Percentiles rank a stretch among this genome's conserved stretches.
Conservation (phyloP, 192 early-diverging fungal genomes). For the Backusella westeae region DNA sequence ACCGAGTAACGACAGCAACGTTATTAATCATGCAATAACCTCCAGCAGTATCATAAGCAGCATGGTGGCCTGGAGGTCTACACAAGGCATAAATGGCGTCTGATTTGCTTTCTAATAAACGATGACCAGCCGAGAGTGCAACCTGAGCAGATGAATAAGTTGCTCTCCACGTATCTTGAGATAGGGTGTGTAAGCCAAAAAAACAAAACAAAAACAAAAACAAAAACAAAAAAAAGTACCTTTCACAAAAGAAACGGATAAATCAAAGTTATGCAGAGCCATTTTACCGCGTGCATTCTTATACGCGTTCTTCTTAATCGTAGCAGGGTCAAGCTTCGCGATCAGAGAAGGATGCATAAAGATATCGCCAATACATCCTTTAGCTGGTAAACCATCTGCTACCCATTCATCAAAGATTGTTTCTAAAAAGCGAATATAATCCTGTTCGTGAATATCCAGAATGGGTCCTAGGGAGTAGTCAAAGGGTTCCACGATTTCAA, state of each 20-base stretch:
- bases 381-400: not conserved
- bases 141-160: constrained; percentile 64
- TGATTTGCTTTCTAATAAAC: constrained; percentile 44
- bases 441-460: constrained; percentile 50
- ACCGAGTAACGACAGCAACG: constrained; percentile 45
- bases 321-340: not conserved
- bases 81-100: constrained; percentile 52
- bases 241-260: constrained; percentile 14
- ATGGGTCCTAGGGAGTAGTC: constrained; percentile 61
- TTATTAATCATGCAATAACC: constrained; percentile 59
- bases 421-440: constrained; percentile 59
- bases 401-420: constrained; percentile 59
- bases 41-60: constrained; percentile 47
- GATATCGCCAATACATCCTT: not conserved
- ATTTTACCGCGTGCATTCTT: not conserved
- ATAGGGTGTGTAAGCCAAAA: constrained; percentile 22
- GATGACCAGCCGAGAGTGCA: constrained; percentile 58
- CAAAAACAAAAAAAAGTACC: not conserved
- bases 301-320: not conserved
- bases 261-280: not conserved
- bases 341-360: not conserved
- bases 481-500: constrained; percentile 6
- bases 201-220: not conserved
- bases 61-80: constrained; percentile 62
- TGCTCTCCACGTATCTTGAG: constrained; percentile 62